These are phyloP conservation scores for Adansonia gregorii DNA, from an alignment of 441 rosid genomes.

Conservation along the genomic window DNA sequence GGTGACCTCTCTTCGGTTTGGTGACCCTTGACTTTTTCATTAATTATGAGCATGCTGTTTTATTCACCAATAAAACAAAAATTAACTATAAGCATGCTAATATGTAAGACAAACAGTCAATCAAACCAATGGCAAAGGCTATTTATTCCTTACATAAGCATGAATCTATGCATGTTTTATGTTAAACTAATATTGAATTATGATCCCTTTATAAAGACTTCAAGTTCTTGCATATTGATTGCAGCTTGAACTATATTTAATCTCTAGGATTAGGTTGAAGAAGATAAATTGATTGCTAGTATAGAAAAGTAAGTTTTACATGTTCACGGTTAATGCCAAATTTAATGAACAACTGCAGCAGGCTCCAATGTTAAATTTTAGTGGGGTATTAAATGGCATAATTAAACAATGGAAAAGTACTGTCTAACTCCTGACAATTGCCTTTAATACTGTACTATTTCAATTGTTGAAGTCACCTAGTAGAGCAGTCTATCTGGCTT, in stretches of 20 bases:
- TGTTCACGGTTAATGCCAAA: no score
- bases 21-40: not conserved
- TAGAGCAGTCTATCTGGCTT: not conserved
- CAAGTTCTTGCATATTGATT: not conserved
- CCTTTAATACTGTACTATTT: not conserved
- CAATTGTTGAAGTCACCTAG: not conserved
- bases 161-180: not conserved
- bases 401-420: not conserved
- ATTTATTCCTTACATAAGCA: not conserved
- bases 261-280: not conserved
- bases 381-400: not conserved
- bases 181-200: no score
- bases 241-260: not conserved
- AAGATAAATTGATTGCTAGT: not conserved
- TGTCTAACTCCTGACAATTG: not conserved
- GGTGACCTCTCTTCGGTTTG: not conserved
- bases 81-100: not conserved
- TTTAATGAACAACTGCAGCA: slow-evolving; percentile 2
- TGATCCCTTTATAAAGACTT: not conserved
- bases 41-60: not conserved
- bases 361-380: not conserved
- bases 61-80: not conserved
- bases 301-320: no score
- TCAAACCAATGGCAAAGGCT: not conserved
- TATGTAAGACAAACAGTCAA: not conserved